Evolutionary conservation across 2,329 filamentous ascomycete genomes (phyloP).

Genomic region (Sphaerulina musiva): DNA sequence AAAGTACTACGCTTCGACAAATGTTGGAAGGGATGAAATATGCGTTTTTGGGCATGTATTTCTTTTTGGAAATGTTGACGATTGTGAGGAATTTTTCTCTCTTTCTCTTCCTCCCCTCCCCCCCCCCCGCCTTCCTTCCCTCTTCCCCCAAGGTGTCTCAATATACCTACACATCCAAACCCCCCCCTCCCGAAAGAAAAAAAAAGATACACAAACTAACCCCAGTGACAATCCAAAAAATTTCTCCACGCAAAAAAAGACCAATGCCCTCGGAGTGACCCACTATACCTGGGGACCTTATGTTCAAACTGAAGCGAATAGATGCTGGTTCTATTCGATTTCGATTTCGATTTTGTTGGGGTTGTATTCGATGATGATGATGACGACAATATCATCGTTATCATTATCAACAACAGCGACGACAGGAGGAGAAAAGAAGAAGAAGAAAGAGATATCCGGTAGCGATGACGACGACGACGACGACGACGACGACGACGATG

Average conservation of each 20-base stretch:
- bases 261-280: conserved; percentile 48
- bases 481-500: no score
- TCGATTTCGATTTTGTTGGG: conserved; percentile 44
- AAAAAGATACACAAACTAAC: no score
- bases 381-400: neutral
- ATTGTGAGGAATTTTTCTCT: conserved; percentile 39
- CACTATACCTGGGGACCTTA: conserved; percentile 38
- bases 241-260: neutral
- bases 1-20: conserved; percentile 29
- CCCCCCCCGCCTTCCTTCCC: no score
- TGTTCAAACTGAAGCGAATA: conserved; percentile 55
- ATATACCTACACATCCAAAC: no score
- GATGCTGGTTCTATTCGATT: conserved; percentile 63
- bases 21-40: conserved; percentile 51
- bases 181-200: no score
- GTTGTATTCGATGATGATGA: conserved; percentile 29
- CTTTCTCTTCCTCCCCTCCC: no score
- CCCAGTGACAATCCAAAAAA: no score
- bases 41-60: conserved; percentile 59
- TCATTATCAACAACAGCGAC: neutral
- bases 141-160: no score
- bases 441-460: neutral
- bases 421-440: neutral
- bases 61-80: conserved; percentile 59
- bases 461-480: no score